phyloP scores from a whole-genome alignment of 2,329 filamentous ascomycete genomes.

The Talaromyces sp. region DNA sequence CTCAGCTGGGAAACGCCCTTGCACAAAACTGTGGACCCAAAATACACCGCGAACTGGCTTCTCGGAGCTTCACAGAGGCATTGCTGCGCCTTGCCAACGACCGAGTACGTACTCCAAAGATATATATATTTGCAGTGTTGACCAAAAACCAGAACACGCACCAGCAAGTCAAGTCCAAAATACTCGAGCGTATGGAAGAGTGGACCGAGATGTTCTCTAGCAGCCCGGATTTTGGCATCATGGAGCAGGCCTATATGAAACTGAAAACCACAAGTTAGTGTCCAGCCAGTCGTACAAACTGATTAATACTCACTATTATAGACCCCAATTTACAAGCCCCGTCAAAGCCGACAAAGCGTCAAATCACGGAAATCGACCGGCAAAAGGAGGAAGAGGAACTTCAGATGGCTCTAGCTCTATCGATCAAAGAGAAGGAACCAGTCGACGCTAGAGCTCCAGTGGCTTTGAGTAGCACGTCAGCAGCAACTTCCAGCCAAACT shows the following conservation, averaged over 20 bases:
- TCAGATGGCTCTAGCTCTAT: constrained; percentile 90
- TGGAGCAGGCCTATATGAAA: constrained; percentile 90
- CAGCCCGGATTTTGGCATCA: constrained; percentile 90
- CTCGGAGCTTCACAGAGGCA: constrained; percentile 89
- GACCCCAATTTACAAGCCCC: constrained; percentile 89
- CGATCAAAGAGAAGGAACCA: constrained; percentile 73
- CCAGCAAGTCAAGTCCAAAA: constrained; percentile 93
- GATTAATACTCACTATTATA: constrained; percentile 27
- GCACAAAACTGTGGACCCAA: constrained; percentile 85
- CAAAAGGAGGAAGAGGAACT: constrained; percentile 96
- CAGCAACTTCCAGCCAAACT: constrained; percentile 27
- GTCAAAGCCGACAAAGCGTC: constrained; percentile 87
- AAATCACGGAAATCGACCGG: constrained; percentile 83
- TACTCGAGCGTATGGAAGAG: constrained; percentile 90
- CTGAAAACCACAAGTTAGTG: constrained; percentile 65
- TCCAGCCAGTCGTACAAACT: not conserved
- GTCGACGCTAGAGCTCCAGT: constrained; percentile 32
- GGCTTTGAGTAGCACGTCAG: constrained; percentile 27
- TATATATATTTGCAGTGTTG: not conserved
- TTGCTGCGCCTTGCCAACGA: constrained; percentile 87
- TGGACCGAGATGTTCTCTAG: constrained; percentile 93
- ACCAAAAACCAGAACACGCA: constrained; percentile 66
- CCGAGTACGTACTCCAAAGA: constrained; percentile 45
- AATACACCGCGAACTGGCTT: constrained; percentile 86
- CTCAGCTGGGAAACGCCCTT: constrained; percentile 77